Percentiles rank a stretch among this genome's conserved stretches.
Conservation (phyloP, 768 basidiomycete genomes). For the Sarcodon sp. region DNA sequence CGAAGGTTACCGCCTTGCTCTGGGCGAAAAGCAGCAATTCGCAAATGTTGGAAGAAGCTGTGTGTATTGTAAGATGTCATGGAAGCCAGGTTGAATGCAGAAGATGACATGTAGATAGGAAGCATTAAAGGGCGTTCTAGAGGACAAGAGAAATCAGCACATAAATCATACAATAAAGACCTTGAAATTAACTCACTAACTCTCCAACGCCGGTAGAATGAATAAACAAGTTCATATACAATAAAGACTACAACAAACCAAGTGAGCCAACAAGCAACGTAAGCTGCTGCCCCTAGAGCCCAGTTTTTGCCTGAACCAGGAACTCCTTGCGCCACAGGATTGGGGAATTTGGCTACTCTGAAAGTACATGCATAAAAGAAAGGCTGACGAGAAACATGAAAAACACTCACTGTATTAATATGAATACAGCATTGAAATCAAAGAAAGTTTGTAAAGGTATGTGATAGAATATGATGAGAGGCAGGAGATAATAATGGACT, state of each 20-base stretch:
- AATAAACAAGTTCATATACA: conserved; percentile 68
- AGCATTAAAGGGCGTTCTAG: conserved; percentile 74
- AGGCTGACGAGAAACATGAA: conserved; percentile 2
- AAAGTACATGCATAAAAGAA: neutral
- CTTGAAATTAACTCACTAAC: conserved; percentile 43
- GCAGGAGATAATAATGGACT: conserved; percentile 57
- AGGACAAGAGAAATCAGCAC: neutral
- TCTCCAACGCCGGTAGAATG: conserved; percentile 65
- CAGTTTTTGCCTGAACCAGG: conserved; percentile 67
- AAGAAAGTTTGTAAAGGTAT: conserved; percentile 72
- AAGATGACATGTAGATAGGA: conserved; percentile 72
- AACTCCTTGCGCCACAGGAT: conserved; percentile 53
- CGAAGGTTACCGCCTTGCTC: conserved; percentile 31
- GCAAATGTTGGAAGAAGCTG: conserved; percentile 73
- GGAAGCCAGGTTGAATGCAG: conserved; percentile 62
- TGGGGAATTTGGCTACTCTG: conserved; percentile 68
- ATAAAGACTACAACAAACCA: conserved; percentile 66
- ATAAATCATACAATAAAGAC: conserved; percentile 3
- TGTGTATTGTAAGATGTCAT: conserved; percentile 77
- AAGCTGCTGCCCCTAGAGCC: conserved; percentile 74
- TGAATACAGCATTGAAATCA: conserved; percentile 82
- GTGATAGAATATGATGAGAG: conserved; percentile 60
- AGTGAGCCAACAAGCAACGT: conserved; percentile 67
- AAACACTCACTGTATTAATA: conserved; percentile 64
- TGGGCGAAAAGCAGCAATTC: conserved; percentile 48